phyloP scores from a whole-genome alignment of 2,329 filamentous ascomycete genomes.

The Aspergillus alliaceus region DNA sequence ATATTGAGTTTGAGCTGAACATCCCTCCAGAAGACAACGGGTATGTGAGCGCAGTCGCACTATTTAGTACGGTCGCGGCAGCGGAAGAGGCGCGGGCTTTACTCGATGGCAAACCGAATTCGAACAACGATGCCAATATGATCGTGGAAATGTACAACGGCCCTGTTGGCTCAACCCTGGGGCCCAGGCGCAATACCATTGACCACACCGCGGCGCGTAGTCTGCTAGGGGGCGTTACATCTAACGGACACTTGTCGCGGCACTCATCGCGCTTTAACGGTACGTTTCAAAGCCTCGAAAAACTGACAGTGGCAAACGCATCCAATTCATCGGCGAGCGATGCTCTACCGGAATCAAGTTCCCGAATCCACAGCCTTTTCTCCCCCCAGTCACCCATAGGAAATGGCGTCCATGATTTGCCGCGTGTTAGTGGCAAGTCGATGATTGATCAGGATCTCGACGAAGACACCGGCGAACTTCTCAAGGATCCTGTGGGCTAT shows the following conservation, averaged over 20 bases:
- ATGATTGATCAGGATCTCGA: conserved; percentile 65
- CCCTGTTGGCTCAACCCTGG: conserved; percentile 31
- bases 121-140: conserved; percentile 60
- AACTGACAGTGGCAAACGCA: conserved; percentile 51
- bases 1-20: conserved; percentile 57
- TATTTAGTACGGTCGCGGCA: conserved; percentile 57
- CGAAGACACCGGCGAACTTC: conserved; percentile 62
- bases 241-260: conserved; percentile 46
- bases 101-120: conserved; percentile 63
- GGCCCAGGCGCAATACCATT: conserved; percentile 53
- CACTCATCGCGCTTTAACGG: conserved; percentile 62
- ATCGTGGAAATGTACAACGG: conserved; percentile 55
- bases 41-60: conserved; percentile 59
- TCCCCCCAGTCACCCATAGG: conserved; percentile 61
- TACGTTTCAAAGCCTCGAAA: conserved; percentile 60
- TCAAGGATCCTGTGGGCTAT: conserved; percentile 64
- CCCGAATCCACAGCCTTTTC: conserved; percentile 57
- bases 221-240: conserved; percentile 31
- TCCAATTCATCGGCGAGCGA: conserved; percentile 50
- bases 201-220: conserved; percentile 44
- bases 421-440: conserved; percentile 58
- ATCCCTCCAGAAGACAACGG: conserved; percentile 58
- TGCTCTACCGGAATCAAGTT: conserved; percentile 53
- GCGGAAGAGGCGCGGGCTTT: conserved; percentile 61
- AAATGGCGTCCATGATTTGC: conserved; percentile 53